phyloP scores from a whole-genome alignment of 345 rosid genomes.

The Hibiscus mutabilis region DNA sequence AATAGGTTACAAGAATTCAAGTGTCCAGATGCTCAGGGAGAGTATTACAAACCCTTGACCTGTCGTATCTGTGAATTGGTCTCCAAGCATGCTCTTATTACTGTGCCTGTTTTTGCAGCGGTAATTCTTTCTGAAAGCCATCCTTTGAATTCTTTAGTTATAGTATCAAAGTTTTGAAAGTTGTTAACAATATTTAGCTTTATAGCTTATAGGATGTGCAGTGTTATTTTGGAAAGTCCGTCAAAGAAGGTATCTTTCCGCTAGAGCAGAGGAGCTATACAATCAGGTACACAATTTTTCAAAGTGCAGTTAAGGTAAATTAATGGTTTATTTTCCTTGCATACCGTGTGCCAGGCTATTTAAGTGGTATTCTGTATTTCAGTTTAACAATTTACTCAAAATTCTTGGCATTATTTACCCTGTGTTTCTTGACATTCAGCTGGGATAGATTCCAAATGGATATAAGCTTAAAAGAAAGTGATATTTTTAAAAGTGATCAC shows the following conservation, averaged over 20 bases:
- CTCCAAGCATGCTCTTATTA: slow-evolving; percentile 31
- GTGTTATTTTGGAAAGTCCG: slow-evolving; percentile 40
- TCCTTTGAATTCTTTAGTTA: slow-evolving; percentile 29
- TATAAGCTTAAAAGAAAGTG: slow-evolving; percentile 2
- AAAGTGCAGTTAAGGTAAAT: not conserved
- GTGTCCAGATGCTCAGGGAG: slow-evolving; percentile 58
- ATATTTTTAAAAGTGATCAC: not conserved
- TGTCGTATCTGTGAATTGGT: slow-evolving; percentile 64
- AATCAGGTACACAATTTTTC: slow-evolving; percentile 39
- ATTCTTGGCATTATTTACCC: not conserved
- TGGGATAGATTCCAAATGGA: slow-evolving; percentile 6
- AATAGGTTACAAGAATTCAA: slow-evolving; percentile 60
- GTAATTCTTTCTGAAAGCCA: slow-evolving; percentile 38
- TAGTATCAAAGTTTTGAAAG: slow-evolving; percentile 37
- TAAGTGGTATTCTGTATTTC: not conserved
- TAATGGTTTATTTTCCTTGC: not conserved
- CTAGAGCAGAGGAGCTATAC: slow-evolving; percentile 65
- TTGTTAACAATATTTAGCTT: slow-evolving; percentile 47
- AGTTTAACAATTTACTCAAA: not conserved
- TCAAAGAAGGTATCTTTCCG: slow-evolving; percentile 32
- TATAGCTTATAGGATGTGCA: slow-evolving; percentile 55
- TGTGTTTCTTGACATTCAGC: not conserved
- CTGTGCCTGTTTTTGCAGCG: slow-evolving; percentile 40
- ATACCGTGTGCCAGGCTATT: not conserved
- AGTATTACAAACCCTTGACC: slow-evolving; percentile 56